Evolutionary conservation across 169 alveolate species (phyloP), one percentile per base, ranked within the genome.

Genomic region (Cryptosporidium ryanae): DNA sequence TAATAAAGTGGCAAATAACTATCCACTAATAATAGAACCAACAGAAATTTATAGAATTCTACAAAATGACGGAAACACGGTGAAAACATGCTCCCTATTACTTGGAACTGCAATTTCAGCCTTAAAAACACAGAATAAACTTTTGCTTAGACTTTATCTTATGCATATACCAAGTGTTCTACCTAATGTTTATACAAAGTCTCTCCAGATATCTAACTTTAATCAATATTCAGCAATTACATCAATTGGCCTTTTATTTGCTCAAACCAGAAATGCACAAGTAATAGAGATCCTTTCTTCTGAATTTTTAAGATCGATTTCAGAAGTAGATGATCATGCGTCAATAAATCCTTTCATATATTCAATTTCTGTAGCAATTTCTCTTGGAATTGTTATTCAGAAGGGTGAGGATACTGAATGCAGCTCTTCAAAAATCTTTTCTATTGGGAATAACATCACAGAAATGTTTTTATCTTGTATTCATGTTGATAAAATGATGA

Each of bases 121-220:
- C 0, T 52, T 76, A n/a, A 76, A 61, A 59, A 29, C 87, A 15
- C 87, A 76, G 63, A 61, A 76, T 18, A 59, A 32, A 27, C 43
- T 43, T 18, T 38, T 76, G 21, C 25, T 61, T 21, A 76, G 87
- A 48, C 63, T 76, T 18, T 76, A 34, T 5, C 50, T 76, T 34
- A 76, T 76, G 87, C 87, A 76, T 44, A 57, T 76, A 23, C 87
- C 87, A 10, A 76, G 87, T 29, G 38, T 76, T 23, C 87, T 76
- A 3, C 87, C 87, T 12, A 76, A 32, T 76, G 44, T 61, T 6
- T 76, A 76, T 59, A 76, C 87, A 38, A 59, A 76, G 49, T 76
- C 87, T 38, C 71, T 76, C 23, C 87, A 76, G 46, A 59, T 76
- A 32, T 43, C 87, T 18, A 76, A 59, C 21, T 57, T 76, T 17